A percentile compares a stretch with the other conserved stretches of the same genome.
Conservation (phyloP, 768 basidiomycete genomes). For the Melanogaster broomeanus region DNA sequence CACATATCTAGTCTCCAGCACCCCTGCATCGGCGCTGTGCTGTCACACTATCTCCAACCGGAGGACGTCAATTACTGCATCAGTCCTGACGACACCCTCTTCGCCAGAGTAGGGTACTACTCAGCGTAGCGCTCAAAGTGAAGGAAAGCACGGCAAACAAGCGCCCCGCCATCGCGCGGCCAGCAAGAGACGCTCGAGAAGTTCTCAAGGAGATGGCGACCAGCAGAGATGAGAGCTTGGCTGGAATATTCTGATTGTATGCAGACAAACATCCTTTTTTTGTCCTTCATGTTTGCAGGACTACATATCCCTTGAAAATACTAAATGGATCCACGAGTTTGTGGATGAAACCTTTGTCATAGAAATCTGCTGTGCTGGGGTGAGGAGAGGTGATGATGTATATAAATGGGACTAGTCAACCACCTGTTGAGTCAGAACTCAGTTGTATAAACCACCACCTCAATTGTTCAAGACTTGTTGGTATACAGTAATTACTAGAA, state of each 20-base stretch:
- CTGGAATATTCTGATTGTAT: slow-evolving; percentile 27
- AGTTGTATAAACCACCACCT: too few relatives aligned
- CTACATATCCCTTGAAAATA: too few relatives aligned
- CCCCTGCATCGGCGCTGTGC: slow-evolving; percentile 62
- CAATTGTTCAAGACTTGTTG: too few relatives aligned
- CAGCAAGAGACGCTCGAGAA: slow-evolving; percentile 83
- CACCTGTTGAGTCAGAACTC: too few relatives aligned
- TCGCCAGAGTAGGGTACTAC: slow-evolving; percentile 64
- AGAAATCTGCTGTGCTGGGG: too few relatives aligned
- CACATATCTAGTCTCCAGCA: slow-evolving; percentile 64
- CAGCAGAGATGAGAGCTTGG: slow-evolving; percentile 25
- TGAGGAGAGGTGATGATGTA: too few relatives aligned
- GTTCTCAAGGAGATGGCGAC: slow-evolving; percentile 44
- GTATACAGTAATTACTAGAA: too few relatives aligned
- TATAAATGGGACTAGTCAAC: too few relatives aligned
- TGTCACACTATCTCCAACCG: slow-evolving; percentile 60
- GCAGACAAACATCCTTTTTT: too few relatives aligned
- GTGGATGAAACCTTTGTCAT: too few relatives aligned
- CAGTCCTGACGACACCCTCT: slow-evolving; percentile 42
- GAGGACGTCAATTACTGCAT: slow-evolving; percentile 37
- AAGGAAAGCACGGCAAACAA: slow-evolving; percentile 70
- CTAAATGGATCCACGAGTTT: too few relatives aligned
- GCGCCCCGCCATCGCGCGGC: slow-evolving; percentile 69
- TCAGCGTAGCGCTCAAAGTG: slow-evolving; percentile 71
- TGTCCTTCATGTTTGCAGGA: too few relatives aligned